phyloP scores from a whole-genome alignment of 306 rosid species.

The Cicer yamashitae region DNA sequence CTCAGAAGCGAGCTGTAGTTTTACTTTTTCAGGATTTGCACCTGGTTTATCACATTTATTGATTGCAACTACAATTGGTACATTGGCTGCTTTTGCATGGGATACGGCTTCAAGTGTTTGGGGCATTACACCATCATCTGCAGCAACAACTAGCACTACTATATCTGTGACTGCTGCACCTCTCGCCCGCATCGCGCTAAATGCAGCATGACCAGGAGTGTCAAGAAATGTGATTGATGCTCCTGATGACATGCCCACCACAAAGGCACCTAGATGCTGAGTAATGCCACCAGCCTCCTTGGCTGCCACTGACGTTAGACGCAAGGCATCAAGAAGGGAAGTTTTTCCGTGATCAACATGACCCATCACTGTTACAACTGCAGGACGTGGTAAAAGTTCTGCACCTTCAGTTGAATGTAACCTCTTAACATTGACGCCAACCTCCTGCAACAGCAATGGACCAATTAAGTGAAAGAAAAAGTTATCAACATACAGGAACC shows the following conservation, averaged over 20 bases:
- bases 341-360: conserved; percentile 99
- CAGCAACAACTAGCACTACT: conserved; percentile 95
- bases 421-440: conserved; percentile 79
- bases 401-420: conserved; percentile 76
- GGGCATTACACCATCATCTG: conserved; percentile 99
- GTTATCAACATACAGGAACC: conserved; percentile 13
- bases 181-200: conserved; percentile 98
- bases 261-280: conserved; percentile 97
- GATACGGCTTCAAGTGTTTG: conserved; percentile 94
- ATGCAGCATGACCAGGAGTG: conserved; percentile 99
- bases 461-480: conserved; percentile 30
- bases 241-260: conserved; percentile 88
- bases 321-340: conserved; percentile 91
- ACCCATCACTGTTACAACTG: conserved; percentile 98
- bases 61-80: conserved; percentile 92
- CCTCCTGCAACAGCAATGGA: conserved; percentile 67
- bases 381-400: conserved; percentile 73
- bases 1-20: conserved; percentile 89
- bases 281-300: conserved; percentile 97
- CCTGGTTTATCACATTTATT: conserved; percentile 98
- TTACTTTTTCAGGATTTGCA: conserved; percentile 90
- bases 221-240: conserved; percentile 93
- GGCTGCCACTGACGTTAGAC: conserved; percentile 95
- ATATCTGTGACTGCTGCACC: conserved; percentile 95
- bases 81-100: conserved; percentile 92